These are phyloP conservation scores for Saturnispora ahearnii DNA, from an alignment of 805 yeast genomes.

Conservation along the genomic window DNA sequence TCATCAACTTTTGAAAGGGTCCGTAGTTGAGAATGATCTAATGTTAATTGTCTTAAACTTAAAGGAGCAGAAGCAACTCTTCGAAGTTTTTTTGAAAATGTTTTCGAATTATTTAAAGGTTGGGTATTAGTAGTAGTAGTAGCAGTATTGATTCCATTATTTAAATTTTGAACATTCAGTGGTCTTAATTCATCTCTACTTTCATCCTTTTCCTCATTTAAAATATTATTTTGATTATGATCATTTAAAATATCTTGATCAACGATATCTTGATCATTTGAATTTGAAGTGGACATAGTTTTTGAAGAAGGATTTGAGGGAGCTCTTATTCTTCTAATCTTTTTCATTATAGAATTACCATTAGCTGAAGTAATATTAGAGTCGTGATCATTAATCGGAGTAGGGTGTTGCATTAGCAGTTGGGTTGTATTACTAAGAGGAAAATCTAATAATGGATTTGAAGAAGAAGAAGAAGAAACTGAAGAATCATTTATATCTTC, in stretches of 20 bases:
- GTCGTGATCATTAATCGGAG: background rate
- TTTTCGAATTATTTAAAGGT: slow-evolving; percentile 1
- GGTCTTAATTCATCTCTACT: slow-evolving; percentile 12
- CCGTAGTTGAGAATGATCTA: background rate
- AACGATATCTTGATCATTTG: slow-evolving; percentile 23
- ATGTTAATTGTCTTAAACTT: slow-evolving; percentile 35
- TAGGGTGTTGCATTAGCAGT: background rate
- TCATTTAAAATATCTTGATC: slow-evolving; percentile 5
- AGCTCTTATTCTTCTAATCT: slow-evolving; percentile 28
- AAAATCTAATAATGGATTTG: background rate
- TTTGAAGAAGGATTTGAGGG: slow-evolving; percentile 24
- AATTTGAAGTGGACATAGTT: slow-evolving; percentile 7
- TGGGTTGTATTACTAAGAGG: background rate
- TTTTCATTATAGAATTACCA: slow-evolving; percentile 21
- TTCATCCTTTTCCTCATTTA: slow-evolving; percentile 6
- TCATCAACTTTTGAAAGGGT: slow-evolving; percentile 11
- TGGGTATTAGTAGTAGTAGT: background rate
- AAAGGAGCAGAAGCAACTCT: slow-evolving; percentile 84
- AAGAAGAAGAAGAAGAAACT: background rate
- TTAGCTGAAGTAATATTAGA: background rate
- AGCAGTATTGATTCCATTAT: too few relatives aligned
- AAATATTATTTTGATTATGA: background rate
- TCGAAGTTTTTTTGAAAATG: slow-evolving; percentile 39
- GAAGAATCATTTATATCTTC: background rate
- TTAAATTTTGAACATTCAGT: slow-evolving; percentile 3